These are phyloP conservation scores for Plectosphaerella cucumerina DNA, from an alignment of 2,329 filamentous ascomycete genomes.

Conservation along the genomic window DNA sequence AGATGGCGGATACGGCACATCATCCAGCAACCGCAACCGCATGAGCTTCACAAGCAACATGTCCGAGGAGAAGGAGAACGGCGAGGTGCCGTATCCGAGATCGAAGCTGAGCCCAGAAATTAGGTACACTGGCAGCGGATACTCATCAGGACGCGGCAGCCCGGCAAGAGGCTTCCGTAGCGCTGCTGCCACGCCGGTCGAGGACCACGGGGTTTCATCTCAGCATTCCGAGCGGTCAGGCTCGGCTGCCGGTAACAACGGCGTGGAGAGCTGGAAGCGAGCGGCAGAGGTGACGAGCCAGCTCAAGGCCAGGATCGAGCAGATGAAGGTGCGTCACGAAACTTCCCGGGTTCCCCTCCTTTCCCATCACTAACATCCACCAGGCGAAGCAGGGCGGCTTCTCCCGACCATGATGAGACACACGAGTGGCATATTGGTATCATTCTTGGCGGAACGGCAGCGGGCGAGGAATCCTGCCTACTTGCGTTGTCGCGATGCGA, in stretches of 20 bases:
- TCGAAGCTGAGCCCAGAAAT: constrained; percentile 54
- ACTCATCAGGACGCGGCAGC: constrained; percentile 54
- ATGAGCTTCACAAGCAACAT: constrained; percentile 62
- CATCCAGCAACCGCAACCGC: constrained; percentile 37
- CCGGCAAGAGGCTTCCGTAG: constrained; percentile 52
- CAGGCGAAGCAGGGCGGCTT: constrained; percentile 47
- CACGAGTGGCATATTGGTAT: not conserved
- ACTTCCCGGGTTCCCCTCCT: not conserved
- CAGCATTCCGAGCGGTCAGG: constrained; percentile 13
- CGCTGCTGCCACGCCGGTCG: constrained; percentile 14
- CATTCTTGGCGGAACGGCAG: constrained; percentile 1
- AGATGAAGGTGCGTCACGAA: constrained; percentile 74
- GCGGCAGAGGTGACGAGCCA: constrained; percentile 97
- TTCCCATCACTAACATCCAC: constrained; percentile 10
- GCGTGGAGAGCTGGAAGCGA: constrained; percentile 91
- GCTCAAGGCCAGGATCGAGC: constrained; percentile 93
- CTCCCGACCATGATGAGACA: constrained; percentile 19
- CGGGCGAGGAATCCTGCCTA: constrained; percentile 2
- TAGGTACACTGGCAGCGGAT: constrained; percentile 43
- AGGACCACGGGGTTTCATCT: constrained; percentile 6
- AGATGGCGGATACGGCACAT: constrained; percentile 31
- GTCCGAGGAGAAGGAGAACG: constrained; percentile 77
- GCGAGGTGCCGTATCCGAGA: constrained; percentile 42
- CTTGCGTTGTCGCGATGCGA: constrained; percentile 2
- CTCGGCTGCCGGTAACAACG: constrained; percentile 38